Percentiles rank a stretch among this genome's conserved stretches.
These are phyloP conservation scores for Eremothecium cymbalariae DNA, from an alignment of 1,139 yeast genomes.

Conservation along the genomic window DNA sequence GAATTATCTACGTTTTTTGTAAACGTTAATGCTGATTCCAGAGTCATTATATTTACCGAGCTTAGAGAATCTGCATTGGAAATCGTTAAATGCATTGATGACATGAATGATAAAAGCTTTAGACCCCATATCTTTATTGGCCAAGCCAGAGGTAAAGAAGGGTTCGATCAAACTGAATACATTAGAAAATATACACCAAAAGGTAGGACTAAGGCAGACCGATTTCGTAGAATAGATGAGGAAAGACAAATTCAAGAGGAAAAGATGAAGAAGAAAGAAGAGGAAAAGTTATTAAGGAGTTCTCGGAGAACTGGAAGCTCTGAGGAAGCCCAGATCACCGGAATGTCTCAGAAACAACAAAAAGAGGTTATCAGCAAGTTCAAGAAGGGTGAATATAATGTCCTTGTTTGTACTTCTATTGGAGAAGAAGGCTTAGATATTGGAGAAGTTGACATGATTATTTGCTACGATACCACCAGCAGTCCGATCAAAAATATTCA, in stretches of 20 bases:
- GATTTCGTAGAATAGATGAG: slow-evolving; percentile 30
- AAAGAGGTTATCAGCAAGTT: slow-evolving; percentile 67
- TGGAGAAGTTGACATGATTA: slow-evolving; percentile 91
- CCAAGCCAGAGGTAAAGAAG: slow-evolving; percentile 57
- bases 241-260: slow-evolving; percentile 24
- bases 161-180: slow-evolving; percentile 48
- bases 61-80: slow-evolving; percentile 84
- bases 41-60: slow-evolving; percentile 82
- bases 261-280: slow-evolving; percentile 24
- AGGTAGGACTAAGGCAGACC: slow-evolving; percentile 35
- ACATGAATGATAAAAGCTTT: slow-evolving; percentile 35
- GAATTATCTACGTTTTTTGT: slow-evolving; percentile 52
- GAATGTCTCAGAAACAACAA: slow-evolving; percentile 66
- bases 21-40: slow-evolving; percentile 41
- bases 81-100: slow-evolving; percentile 61
- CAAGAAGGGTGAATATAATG: slow-evolving; percentile 61
- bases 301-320: slow-evolving; percentile 36
- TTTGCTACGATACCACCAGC: slow-evolving; percentile 86
- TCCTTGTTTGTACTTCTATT: slow-evolving; percentile 89
- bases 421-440: slow-evolving; percentile 99
- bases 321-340: slow-evolving; percentile 38
- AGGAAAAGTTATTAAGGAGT: slow-evolving; percentile 30
- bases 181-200: slow-evolving; percentile 36
- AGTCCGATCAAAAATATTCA: slow-evolving; percentile 92
- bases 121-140: slow-evolving; percentile 89